These are phyloP conservation scores for Cudoniella acicularis DNA, from an alignment of 495 filamentous ascomycete species.

Conservation along the genomic window DNA sequence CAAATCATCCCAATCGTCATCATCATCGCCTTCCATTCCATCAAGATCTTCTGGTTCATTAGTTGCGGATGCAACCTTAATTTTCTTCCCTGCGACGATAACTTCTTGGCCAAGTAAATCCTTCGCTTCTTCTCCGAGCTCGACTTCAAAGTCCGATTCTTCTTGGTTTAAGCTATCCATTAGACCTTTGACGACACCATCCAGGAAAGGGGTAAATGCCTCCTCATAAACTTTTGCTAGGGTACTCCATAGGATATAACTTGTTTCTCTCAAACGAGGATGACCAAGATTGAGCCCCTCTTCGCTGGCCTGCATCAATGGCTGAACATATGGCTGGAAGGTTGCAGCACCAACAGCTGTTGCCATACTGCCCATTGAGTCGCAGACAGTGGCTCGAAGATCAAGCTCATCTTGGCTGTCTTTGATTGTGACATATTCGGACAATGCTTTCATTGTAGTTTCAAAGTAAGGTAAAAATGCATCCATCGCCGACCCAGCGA, in stretches of 20 bases:
- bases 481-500: conserved; percentile 76
- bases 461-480: conserved; percentile 89
- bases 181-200: conserved; percentile 79
- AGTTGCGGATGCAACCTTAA: conserved; percentile 63
- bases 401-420: conserved; percentile 86
- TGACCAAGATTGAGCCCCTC: conserved; percentile 89
- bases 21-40: conserved; percentile 58
- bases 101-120: conserved; percentile 68
- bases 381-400: conserved; percentile 81
- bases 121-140: conserved; percentile 71
- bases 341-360: conserved; percentile 78
- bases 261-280: conserved; percentile 86
- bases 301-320: conserved; percentile 85
- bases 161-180: conserved; percentile 85
- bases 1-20: conserved; percentile 79
- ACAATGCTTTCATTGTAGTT: conserved; percentile 79
- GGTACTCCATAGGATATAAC: conserved; percentile 92
- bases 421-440: conserved; percentile 79
- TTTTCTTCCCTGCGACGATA: conserved; percentile 73
- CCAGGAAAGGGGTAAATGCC: conserved; percentile 82
- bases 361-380: conserved; percentile 89
- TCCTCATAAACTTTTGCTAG: conserved; percentile 93
- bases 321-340: conserved; percentile 86
- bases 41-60: conserved; percentile 59
- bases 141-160: conserved; percentile 78